Base-by-base conservation (phyloP, 2,329 filamentous ascomycete genomes). In the Colletotrichum phormii region DNA sequence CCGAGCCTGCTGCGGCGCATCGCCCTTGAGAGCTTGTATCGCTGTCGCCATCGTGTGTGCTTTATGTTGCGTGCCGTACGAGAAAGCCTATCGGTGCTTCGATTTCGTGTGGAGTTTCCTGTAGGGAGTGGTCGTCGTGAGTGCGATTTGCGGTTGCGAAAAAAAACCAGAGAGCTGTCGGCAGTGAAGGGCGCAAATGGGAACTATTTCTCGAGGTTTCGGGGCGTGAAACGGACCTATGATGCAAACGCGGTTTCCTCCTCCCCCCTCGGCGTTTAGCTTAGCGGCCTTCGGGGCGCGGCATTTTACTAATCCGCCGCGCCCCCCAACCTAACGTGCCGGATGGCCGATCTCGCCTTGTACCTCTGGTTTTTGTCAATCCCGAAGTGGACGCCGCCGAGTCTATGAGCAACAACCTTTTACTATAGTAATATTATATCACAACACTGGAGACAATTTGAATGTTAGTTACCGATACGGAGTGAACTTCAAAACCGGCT, bases 1-100 rank as follows among this genome's bases (percentile, higher is more conserved):
- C 79, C 88, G 85, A 69, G 87, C 87, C 83, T 90, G 88, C 75
- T 88, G 86, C 72, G 89, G 86, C 82, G 88, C 83, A 74, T 89
- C 86, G 81, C 88, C 88, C 79, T 86, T 88, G 67, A 84, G 79
- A 75, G 82, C 80, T 72, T 77, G 75, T 61, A 74, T 71, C 77
- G 73, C 72, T 71, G 74, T 71, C 66, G 74, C 72, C 74, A 75
- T 75, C 55, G 61, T 75, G 26, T 60, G 70, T 58, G 67, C 59
- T 31, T 33, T 22, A 7, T 22, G 29, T 22, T 35, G 6, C 6
- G 13, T 18, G 37, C 37, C 13, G 37, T 42, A 15, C 13, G 37
- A 46, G 2, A 18, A 18, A 2, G 1, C 37, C 8, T 49, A 22
- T 61, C 5, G 26, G 1, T 22, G 33, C 31, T 8, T 53, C 9